phyloP scores from a whole-genome alignment of 805 yeast genomes.

The Monosporozyma servazzii region DNA sequence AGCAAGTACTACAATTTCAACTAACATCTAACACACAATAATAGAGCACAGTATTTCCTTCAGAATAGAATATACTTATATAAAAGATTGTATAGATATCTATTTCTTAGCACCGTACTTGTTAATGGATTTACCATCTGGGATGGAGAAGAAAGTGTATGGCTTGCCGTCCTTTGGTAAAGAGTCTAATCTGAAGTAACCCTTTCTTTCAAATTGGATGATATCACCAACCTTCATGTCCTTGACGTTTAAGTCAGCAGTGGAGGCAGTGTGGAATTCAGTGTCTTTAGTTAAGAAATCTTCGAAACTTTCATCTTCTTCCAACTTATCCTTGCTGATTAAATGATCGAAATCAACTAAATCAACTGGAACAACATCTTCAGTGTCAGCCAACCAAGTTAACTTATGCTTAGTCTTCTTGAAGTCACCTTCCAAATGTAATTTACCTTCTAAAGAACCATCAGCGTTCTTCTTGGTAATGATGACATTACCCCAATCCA shows the following conservation, averaged over 20 bases:
- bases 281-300: slow-evolving; percentile 84
- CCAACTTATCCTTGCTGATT: slow-evolving; percentile 89
- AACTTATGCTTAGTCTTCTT: slow-evolving; percentile 89
- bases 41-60: too few species aligned
- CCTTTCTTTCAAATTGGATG: slow-evolving; percentile 94
- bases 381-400: slow-evolving; percentile 87
- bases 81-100: slow-evolving; percentile 6
- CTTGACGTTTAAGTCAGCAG: slow-evolving; percentile 73
- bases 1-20: background rate
- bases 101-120: slow-evolving; percentile 63
- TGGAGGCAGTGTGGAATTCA: slow-evolving; percentile 68
- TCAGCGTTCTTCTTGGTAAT: slow-evolving; percentile 60
- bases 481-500: slow-evolving; percentile 98
- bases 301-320: slow-evolving; percentile 88
- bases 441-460: slow-evolving; percentile 61
- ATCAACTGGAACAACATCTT: slow-evolving; percentile 61
- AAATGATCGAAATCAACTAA: slow-evolving; percentile 89
- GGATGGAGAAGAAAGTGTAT: slow-evolving; percentile 81
- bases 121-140: slow-evolving; percentile 84
- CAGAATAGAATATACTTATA: background rate
- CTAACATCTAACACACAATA: too few species aligned
- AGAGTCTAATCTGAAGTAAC: slow-evolving; percentile 78
- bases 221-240: slow-evolving; percentile 76
- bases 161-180: slow-evolving; percentile 46
- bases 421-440: slow-evolving; percentile 94